Base-by-base conservation (phyloP, 2,329 filamentous ascomycete genomes). In the Monosporascus sp. region DNA sequence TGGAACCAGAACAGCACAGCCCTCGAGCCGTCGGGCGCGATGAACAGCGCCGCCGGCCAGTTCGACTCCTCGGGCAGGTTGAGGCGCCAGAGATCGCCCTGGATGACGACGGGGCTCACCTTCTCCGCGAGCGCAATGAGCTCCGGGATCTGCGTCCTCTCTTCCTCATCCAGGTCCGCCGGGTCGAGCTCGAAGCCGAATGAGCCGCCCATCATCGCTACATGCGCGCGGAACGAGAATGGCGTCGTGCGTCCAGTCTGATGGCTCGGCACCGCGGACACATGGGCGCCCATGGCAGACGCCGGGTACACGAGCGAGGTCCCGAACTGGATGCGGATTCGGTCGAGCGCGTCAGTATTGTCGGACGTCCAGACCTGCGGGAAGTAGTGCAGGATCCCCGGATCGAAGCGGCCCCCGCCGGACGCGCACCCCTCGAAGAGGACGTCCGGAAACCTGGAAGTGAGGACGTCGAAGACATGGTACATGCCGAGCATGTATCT, bases 121-220 rank as follows among this genome's bases (percentile, higher is more conserved):
- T 72, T 74, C 54, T 82, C 78, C 2, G 81, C 78, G 6, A 79
- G 70, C 0, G 67, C 70, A 54, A 87, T 78, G 1, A 87, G 70
- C 0, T 62, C 72, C 0, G 84, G 83, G 1, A 87, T 73, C 31
- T 73, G 71, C 0, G 69, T 73, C 47, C 70, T 72, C n/a, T 87
- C 84, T 14, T 77, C 76, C 0, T 71, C 71, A 0, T 68, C 67
- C 6, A 84, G 74, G 7, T 78, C 72, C 0, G 68, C 69, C 0
- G 84, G 84, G 61, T 86, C 75, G 7, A 87, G 74, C 63, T 87
- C 84, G 11, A 87, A 75, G 0, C 84, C 84, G 58, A 87, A 87
- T 0, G 81, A 84, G 38, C 84, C 84, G 52, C 84, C 84, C 84
- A 86, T 86, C 72, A 86, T 82, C 6, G 84, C 84, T 0, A 87